Evolutionary conservation across 371 early-diverging fungal species (phyloP), one percentile per base, ranked within the genome.

Genomic region (Rhizopus sp.): DNA sequence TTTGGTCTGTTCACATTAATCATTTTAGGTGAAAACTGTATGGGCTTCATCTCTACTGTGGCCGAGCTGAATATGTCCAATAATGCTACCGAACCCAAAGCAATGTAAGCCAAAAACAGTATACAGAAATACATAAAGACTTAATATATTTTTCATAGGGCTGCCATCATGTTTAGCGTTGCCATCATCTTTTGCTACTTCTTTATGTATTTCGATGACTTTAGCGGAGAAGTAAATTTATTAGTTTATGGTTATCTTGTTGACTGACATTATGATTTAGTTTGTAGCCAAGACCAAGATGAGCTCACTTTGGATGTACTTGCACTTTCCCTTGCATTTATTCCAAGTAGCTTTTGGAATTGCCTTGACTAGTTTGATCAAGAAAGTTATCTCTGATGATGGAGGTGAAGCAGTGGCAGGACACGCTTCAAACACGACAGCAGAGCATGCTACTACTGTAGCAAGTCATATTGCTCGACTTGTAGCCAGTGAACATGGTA

Each of bases 261-360:
- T 13, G 23, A 23, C 23, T 23, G 23, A 23, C 23, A 23, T 23
- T 23, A 23, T 23, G 23, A 31, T 52, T 12, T 46, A 68, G 61
- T 61, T 69, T 13, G 42, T 70, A 15, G 38, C 53, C 8, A 53
- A 62, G 46, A 65, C 70, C 1, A 44, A 69, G 35, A 44, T 78
- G 46, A 80, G 78, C 34, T 82, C 81, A 45, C 66, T 84, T 7
- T 84, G 84, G 84, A 72, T 81, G 48, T 84, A 82, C 39, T 68
- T 84, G n/a, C 84, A 84, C 55, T 72, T 84, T 32, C 84, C 84
- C 2, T 66, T 84, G 1, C 84, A 84, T 52, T 38, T 84, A 2
- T 81, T 82, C 40, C 78, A 82, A 38, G 84, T 82, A 1, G 70
- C 82, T 8, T 77, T 82, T 53, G 84, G 84, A 40, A 82, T 81